Base-by-base conservation (phyloP, 768 basidiomycete genomes). In the Xerocomellus chrysenteron region DNA sequence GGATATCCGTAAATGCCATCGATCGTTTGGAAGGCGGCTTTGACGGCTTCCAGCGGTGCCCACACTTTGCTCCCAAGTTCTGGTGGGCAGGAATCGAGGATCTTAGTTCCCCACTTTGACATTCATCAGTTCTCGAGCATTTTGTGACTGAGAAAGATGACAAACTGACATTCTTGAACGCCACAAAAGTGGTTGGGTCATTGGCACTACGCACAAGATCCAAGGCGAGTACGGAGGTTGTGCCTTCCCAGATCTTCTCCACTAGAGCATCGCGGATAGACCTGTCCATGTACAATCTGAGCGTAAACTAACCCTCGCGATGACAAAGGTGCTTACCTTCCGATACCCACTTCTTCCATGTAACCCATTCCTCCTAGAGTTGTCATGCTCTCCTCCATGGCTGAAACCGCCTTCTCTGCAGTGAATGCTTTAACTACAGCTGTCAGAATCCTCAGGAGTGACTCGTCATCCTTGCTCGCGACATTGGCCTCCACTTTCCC, bases 231-330 rank as follows among this genome's bases (percentile, higher is more conserved):
- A 91, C 86, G 0, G 81, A 82, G 14, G 79, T 77, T 0, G 88
- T 89, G 0, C 88, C 89, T 70, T 92, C 90, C 89, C 90, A 92
- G 41, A 92, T 90, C 62, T 85, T 87, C 72, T 92, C 90, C 13
- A 91, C 90, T 9, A 87, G 66, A 3, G 77, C 76, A 72, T 92
- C 90, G 5, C 85, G 74, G 30, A 92, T 86, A 14, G 81, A 62
- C 37, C 82, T 80, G 52, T 24, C 43, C 52, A 30, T 2, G 28
- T 44, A 39, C 16, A 17, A 33, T 19, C 5, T 17, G 14, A 36
- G 40, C 28, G 14, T 41, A 30, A 51, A 21, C 19, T 3, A n/a
- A 33, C 9, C 28, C 5, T 9, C 16, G 13, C 5, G 33, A 40
- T 21, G 33, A 54, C n/a, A 37, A 48, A 19, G 37, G 14, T 12